These are phyloP conservation scores for Goffeauzyma gilvescens DNA, from an alignment of 768 basidiomycete genomes.

Conservation along the genomic window DNA sequence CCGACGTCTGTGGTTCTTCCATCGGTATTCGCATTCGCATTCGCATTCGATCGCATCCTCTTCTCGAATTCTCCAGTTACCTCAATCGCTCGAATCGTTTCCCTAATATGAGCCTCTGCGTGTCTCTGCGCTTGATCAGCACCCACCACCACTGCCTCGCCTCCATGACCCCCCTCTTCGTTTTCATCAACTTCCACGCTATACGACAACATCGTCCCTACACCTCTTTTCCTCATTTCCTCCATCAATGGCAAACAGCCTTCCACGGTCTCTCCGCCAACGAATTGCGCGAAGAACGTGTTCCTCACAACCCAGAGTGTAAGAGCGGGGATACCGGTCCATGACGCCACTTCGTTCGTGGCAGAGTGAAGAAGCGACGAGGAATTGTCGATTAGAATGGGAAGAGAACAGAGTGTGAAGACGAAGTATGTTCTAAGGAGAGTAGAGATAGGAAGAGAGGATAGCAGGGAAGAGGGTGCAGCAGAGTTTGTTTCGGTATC, in stretches of 20 bases:
- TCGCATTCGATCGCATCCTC: constrained; percentile 25
- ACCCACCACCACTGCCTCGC: not conserved
- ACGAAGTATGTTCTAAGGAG: constrained; percentile 61
- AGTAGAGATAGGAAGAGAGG: constrained; percentile 32
- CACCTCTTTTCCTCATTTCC: constrained; percentile 46
- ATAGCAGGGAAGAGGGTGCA: too few relatives aligned
- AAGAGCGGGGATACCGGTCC: constrained; percentile 40
- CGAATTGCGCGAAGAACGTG: constrained; percentile 83
- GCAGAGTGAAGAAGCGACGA: constrained; percentile 45
- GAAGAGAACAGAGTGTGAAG: constrained; percentile 60
- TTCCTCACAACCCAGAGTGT: constrained; percentile 51
- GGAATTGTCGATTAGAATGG: constrained; percentile 54
- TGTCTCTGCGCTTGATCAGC: too few relatives aligned
- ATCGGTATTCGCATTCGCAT: too few relatives aligned
- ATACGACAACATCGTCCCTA: constrained; percentile 61
- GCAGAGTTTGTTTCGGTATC: too few relatives aligned
- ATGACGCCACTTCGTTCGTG: too few relatives aligned
- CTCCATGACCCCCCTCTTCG: constrained; percentile 43
- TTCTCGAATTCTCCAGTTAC: constrained; percentile 68
- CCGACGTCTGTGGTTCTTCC: constrained; percentile 5
- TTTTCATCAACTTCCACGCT: constrained; percentile 65
- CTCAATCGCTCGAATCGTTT: constrained; percentile 58
- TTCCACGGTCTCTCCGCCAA: constrained; percentile 65
- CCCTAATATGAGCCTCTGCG: constrained; percentile 39
- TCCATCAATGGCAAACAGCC: constrained; percentile 49